Evolutionary conservation across 2,329 filamentous ascomycete species (phyloP).

Genomic region (Colletotrichum limetticola): DNA sequence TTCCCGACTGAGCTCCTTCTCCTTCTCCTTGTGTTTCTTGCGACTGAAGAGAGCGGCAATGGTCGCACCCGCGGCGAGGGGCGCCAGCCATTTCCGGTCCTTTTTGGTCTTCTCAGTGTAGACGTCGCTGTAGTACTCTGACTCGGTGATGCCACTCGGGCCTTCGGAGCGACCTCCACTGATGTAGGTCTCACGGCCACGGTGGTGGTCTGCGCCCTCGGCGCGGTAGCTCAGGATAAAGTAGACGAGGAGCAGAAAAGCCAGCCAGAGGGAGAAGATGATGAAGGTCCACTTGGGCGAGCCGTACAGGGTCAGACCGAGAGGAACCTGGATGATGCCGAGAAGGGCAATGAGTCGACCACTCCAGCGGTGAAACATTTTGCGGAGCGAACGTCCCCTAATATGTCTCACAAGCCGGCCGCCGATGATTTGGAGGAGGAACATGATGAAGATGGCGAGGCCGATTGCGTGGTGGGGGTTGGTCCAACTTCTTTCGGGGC

Average conservation of each 20-base stretch:
- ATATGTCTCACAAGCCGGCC: slow-evolving; percentile 71
- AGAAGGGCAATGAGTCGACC: slow-evolving; percentile 82
- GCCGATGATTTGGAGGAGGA: slow-evolving; percentile 77
- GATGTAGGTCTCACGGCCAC: slow-evolving; percentile 64
- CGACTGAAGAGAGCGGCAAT: slow-evolving; percentile 57
- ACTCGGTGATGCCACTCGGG: slow-evolving; percentile 51
- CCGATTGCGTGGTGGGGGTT: slow-evolving; percentile 91
- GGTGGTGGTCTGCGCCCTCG: slow-evolving; percentile 60
- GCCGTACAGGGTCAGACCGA: slow-evolving; percentile 92
- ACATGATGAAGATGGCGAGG: slow-evolving; percentile 78
- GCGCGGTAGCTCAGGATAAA: slow-evolving; percentile 82
- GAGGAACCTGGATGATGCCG: slow-evolving; percentile 86
- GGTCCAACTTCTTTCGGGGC: slow-evolving; percentile 74
- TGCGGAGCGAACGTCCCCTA: slow-evolving; percentile 59
- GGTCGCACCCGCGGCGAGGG: slow-evolving; percentile 64
- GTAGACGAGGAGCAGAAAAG: slow-evolving; percentile 77
- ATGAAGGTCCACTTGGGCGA: slow-evolving; percentile 89
- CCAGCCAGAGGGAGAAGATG: slow-evolving; percentile 83
- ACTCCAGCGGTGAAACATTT: slow-evolving; percentile 87
- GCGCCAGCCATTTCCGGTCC: slow-evolving; percentile 60
- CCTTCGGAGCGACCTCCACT: slow-evolving; percentile 68
- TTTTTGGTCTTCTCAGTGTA: slow-evolving; percentile 48
- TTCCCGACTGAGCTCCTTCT: slow-evolving; percentile 52
- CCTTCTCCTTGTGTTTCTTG: slow-evolving; percentile 52
- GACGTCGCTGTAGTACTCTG: slow-evolving; percentile 52